Base-by-base conservation (phyloP, 2,329 filamentous ascomycete genomes). In the Xenosphaeropsis pyriputrescens region DNA sequence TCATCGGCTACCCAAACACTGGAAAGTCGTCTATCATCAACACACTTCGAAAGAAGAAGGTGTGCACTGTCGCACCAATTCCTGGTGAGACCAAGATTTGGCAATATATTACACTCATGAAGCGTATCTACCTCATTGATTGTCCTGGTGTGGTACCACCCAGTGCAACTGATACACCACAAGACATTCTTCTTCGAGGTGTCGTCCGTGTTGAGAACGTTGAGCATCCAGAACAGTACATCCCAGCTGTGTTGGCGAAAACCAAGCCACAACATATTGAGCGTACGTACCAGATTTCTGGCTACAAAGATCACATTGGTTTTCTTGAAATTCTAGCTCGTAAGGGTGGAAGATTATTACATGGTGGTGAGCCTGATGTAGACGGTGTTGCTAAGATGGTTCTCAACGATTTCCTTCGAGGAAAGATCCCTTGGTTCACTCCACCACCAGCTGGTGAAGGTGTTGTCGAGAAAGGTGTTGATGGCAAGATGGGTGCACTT, bases 11-110 rank as follows among this genome's bases (percentile, higher is more conserved):
- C 47, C 91, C 91, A 3, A 98, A 96, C 51, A 88, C 85, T 1
- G 91, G 91, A 50, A 98, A 98, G 60, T 93, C 84, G 3, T 91
- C 84, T 32, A 91, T 98, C 48, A 96, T 98, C 63, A 98, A 98
- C 62, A 94, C 89, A 0, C 65, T 98, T 2, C 74, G 86, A 34
- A 89, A 86, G 58, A 96, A 95, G 67, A 88, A 91, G 57, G 88
- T 95, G 31, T 88, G 88, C 63, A 91, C 71, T 13, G 85, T 93
- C 3, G 91, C 91, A 6, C 91, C 89, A 5, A 94, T 96, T 44
- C 89, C 91, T 6, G 91, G 88, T 12, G 88, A 95, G 65, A 96
- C 89, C 26, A 96, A 95, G 61, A 83, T 95, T 19, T 96, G 91
- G 89, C 89, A 95, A 57, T 95, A 95, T 54, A 85, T 95, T 47